Evolutionary conservation across 345 rosid genomes (phyloP), one percentile per base, ranked within the genome.

Genomic region (Eucalyptus marginata): DNA sequence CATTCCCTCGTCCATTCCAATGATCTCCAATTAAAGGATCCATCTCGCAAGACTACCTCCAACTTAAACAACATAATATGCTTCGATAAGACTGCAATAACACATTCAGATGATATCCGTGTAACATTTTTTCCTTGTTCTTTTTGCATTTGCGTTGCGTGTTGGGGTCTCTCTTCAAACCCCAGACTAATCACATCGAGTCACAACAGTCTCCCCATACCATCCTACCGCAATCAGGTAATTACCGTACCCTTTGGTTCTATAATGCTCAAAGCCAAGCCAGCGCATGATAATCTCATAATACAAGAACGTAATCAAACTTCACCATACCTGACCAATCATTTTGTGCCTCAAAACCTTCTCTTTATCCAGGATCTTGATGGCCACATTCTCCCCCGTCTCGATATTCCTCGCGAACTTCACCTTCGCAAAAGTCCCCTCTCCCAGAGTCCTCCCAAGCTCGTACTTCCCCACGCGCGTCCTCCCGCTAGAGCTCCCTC

Each of bases 391-490:
- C 43, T 97, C 99, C 17, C 94, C 96, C 9, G 95, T 97, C 90
- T 94, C 96, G 10, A 87, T 68, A 87, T 96, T 95, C 92, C 93
- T 93, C 6, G 99, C 99, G 90, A 97, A 97, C 94, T 98, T 98
- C 81, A 98, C 99, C 95, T 98, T 98, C 10, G 99, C 99, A 76
- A 97, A 98, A 44, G 98, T 96, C 81, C 99, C 99, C 92, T 96
- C 99, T 4, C 99, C 99, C 29, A 98, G 93, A 62, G 99, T 98
- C 93, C 95, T 93, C 87, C 99, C 99, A 10, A 97, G 90, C 93
- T 98, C 99, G 90, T 98, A 98, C 94, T 92, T 97, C 90, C 99
- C 99, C n/a, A 98, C 99, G n/a, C 99, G 93, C 24, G 98, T 96
- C 95, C 96, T 92, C 89, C 95, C 90, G 68, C 91, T 90, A 29